Conservation (phyloP, 2,329 filamentous ascomycete species). For the Sarocladium kiliense region DNA sequence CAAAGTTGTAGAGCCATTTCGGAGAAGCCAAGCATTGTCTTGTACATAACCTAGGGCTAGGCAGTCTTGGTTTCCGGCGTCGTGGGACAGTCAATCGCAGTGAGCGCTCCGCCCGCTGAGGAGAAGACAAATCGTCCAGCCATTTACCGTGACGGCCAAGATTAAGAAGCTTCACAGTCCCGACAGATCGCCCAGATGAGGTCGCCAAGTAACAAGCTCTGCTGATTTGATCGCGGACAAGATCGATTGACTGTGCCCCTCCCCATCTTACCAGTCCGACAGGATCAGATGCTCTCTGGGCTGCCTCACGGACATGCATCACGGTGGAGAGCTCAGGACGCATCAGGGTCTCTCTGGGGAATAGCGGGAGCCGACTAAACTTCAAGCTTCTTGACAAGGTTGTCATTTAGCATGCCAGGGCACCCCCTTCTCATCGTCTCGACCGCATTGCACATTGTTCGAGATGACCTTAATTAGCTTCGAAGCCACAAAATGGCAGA, state of each 20-base stretch:
- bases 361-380: neutral
- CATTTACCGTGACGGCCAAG: too few species aligned
- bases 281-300: neutral
- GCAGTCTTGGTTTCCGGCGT: too few species aligned
- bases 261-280: neutral
- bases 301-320: neutral
- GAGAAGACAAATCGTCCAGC: too few species aligned
- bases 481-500: neutral
- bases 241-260: too few species aligned
- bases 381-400: constrained; percentile 5
- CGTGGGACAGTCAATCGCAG: too few species aligned
- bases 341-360: neutral
- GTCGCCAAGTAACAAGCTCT: neutral
- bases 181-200: neutral
- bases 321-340: neutral
- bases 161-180: neutral
- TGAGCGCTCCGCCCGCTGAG: too few species aligned
- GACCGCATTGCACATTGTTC: neutral
- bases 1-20: neutral
- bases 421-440: neutral
- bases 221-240: neutral
- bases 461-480: neutral
- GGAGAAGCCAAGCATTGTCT: neutral
- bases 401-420: neutral
- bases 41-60: too few species aligned